Evolutionary conservation across 345 rosid species (phyloP).

Genomic region (Acer campestre): DNA sequence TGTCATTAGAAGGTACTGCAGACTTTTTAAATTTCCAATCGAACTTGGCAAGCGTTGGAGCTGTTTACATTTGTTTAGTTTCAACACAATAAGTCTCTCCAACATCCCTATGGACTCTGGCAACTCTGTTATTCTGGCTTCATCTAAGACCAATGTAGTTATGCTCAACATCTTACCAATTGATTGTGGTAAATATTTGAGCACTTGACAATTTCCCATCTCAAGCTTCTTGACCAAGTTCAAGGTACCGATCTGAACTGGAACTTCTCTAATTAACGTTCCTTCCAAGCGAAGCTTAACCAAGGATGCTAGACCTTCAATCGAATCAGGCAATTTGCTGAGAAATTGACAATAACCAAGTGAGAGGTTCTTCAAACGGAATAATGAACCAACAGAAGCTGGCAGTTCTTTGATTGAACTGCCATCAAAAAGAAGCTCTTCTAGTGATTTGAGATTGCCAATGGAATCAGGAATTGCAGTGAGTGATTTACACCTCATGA

Average conservation of each 20-base stretch:
- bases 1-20: background rate
- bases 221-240: slow-evolving; percentile 9
- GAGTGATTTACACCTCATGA: slow-evolving; percentile 22
- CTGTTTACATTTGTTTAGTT: background rate
- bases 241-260: background rate
- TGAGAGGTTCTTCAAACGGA: background rate
- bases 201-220: background rate
- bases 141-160: background rate
- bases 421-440: background rate
- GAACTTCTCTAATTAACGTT: background rate
- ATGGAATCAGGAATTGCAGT: slow-evolving; percentile 20
- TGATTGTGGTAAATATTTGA: slow-evolving; percentile 7
- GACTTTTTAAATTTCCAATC: slow-evolving; percentile 12
- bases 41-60: slow-evolving; percentile 4
- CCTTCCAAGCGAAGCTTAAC: background rate
- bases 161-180: slow-evolving; percentile 14
- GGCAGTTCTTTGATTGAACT: slow-evolving; percentile 12
- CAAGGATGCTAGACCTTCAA: slow-evolving; percentile 7
- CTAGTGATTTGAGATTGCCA: slow-evolving; percentile 21
- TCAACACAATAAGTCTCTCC: background rate
- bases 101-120: slow-evolving; percentile 15
- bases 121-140: slow-evolving; percentile 1
- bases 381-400: background rate
- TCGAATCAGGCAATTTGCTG: slow-evolving; percentile 9
- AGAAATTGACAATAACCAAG: background rate